Conservation (phyloP, 2,329 filamentous ascomycete genomes). For the Oidium heveae region DNA sequence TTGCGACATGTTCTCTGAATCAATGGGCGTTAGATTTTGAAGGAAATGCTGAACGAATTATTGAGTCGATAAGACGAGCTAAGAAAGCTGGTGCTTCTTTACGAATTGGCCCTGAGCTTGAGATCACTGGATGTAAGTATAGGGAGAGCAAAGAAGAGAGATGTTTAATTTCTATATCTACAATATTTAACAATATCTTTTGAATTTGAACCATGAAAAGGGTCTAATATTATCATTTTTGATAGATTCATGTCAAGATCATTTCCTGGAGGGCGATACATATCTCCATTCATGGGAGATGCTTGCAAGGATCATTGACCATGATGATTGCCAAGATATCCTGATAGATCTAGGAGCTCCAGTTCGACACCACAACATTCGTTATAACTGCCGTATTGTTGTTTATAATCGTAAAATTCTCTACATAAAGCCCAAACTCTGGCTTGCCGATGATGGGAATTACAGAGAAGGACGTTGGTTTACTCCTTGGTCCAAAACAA, state of each 20-base stretch:
- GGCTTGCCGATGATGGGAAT: conserved; percentile 45
- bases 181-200: neutral
- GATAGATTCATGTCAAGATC: conserved; percentile 1
- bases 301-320: conserved; percentile 31
- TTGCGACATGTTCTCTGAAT: conserved; percentile 1
- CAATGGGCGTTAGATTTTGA: conserved; percentile 19
- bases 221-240: neutral
- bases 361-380: conserved; percentile 26
- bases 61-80: conserved; percentile 28
- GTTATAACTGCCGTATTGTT: conserved; percentile 41
- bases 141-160: too few species aligned
- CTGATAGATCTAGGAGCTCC: conserved; percentile 38
- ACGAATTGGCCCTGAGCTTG: conserved; percentile 24
- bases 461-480: conserved; percentile 20
- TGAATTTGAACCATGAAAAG: neutral
- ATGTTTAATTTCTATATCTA: too few species aligned
- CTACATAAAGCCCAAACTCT: conserved; percentile 42
- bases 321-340: conserved; percentile 37
- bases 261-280: conserved; percentile 19
- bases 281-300: conserved; percentile 37
- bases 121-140: conserved; percentile 21
- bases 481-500: conserved; percentile 17
- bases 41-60: conserved; percentile 32
- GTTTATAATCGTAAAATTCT: conserved; percentile 36
- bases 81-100: conserved; percentile 29